Base-by-base conservation (phyloP, 441 rosid genomes). In the Gossypium schwendimanii region DNA sequence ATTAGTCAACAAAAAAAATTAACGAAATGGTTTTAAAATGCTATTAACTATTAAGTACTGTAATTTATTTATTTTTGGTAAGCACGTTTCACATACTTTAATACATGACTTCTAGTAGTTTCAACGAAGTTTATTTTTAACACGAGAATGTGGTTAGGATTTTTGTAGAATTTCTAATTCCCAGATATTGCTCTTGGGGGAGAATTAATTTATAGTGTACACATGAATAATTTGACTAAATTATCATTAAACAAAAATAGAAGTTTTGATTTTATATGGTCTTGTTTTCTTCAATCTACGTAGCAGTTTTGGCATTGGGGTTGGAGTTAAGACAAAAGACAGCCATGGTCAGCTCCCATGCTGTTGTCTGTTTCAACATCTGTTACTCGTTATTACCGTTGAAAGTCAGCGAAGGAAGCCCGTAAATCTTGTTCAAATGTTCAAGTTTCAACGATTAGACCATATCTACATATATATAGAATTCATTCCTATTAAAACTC, bases 321-420 rank as follows among this genome's bases (percentile, higher is more conserved):
- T 18, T 41, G 44, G 21, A 12, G 60, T 23, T 1, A 1, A 39
- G 66, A 20, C 52, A 55, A 68, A 33, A 39, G 39, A 47, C 8
- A 55, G 23, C 31, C 26, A 8, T 55, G 61, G n/a, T 23, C 63
- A 6, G 65, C 59, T 31, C 33, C 12, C 11, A 20, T 49, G 63
- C 17, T 15, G 10, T 66, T 26, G 71, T 28, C 74, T 17, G 14
- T 71, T 74, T 61, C 69, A 20, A 65, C 57, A 10, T 14, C 24
- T 53, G 41, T 55, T 69, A 53, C 78, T 60, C 69, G 78, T 26
- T 63, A 67, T 47, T 24, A 31, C 41, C 70, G 58, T 73, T 81
- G 70, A 76, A 76, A 80, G 84, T 78, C 79, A 62, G 45, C 2
- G 4, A 65, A 26, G 67, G 39, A 58, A 59, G 12, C 47, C 23